Base-by-base conservation (phyloP, 2,329 filamentous ascomycete species). In the Colletotrichum endophyticum region DNA sequence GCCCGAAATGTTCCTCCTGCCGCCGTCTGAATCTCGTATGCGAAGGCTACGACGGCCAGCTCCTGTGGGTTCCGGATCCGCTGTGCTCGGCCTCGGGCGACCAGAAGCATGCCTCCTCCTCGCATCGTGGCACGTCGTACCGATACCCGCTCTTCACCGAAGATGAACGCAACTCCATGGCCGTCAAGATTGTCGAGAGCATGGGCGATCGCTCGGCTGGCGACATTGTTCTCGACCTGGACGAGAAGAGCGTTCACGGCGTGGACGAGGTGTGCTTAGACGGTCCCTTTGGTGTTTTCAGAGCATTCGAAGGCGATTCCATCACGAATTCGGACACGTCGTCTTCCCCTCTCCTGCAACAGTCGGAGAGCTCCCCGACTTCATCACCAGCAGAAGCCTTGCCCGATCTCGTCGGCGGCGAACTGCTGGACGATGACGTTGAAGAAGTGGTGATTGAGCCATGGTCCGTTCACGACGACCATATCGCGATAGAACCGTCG, bases 111-210 rank as follows among this genome's bases (percentile, higher is more conserved):
- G 34, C 63, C 19, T 66, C 66, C 27, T 64, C 57, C 2, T 70
- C 61, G 6, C 77, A 78, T 27, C 77, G 77, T 12, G 71, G 76
- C 66, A 28, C 79, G 53, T 79, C 81, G 32, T 88, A 85, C 77
- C 84, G 87, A 53, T 86, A 86, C 69, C 86, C 86, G 44, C 80
- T 88, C 22, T 86, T 87, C 75, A 85, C 86, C n/a, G 85, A 84
- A 77, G 74, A 79, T 32, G 81, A 83, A 71, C 81, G 84, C 15
- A 76, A 78, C 57, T 74, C 68, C 8, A 85, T 86, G 84, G 85
- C 82, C 66, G 76, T 80, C 66, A 79, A 84, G 78, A 78, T 87
- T 8, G 80, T 82, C 2, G 80, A 80, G 8, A 84, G 81, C 39
- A 79, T 87, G 6, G 81, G 81, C 1, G 77, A 76, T 15, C 69